Evolutionary conservation across 2,329 filamentous ascomycete species (phyloP), one percentile per base, ranked within the genome.

Genomic region (Neopestalotiopsis clavispora): DNA sequence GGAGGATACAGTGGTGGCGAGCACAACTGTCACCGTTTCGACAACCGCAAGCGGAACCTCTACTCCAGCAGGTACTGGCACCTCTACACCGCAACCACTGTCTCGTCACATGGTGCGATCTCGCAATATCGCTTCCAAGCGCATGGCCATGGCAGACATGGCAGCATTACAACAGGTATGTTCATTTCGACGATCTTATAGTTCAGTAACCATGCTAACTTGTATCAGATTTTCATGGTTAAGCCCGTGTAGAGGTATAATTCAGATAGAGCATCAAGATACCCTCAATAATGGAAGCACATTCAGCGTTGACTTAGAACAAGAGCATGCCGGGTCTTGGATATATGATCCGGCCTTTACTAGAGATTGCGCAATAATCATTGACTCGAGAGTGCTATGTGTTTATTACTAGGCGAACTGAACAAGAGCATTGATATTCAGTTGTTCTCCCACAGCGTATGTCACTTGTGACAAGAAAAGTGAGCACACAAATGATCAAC

Each of bases 111-210:
- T 92, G 67, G 89, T 95, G 61, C 86, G 95, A 71, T 90, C 93
- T 73, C 87, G 94, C 70, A 94, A 95, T 80, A 97, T 98, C 75
- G 92, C 92, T 68, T 93, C 96, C 75, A 98, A 98, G 84, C 91
- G 90, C 75, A 89, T 91, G 83, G 94, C 95, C 2, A 88, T 94
- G 69, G 87, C 94, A 83, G 93, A 98, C 79, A 87, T 91, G 63
- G 90, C 92, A 76, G 93, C 94, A 14, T 81, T 98, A 76, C 95
- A 95, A 79, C 94, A 98, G 90, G 93, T 95, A 82, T 79, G 84
- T 6, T 12, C 7, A 9, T 12, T 20, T 63, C 1, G 14, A 28
- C 30, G 17, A 45, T 7, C 23, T 3, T 17, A 20, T 38, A 2
- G 45, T 20, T 4, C 23, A 9, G 17, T 4, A n/a, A 10, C 13